Evolutionary conservation across 345 rosid genomes (phyloP), one percentile per base, ranked within the genome.

Genomic region (Citrus inodora): DNA sequence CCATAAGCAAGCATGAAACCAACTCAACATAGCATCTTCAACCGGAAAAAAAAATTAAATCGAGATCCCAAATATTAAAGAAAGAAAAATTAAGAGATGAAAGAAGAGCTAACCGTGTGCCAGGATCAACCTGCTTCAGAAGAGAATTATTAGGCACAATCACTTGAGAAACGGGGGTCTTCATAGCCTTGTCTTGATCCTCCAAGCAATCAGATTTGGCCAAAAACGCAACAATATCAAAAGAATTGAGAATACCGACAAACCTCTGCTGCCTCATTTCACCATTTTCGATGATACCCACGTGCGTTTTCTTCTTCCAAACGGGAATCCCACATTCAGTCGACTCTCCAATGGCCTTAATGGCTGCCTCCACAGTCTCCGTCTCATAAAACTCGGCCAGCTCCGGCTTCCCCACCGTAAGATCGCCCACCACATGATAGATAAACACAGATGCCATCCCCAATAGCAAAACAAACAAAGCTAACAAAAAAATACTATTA

Each of bases 321-420:
- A 96, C 93, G 0, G 98, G 97, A 78, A 96, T 91, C 58, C 99
- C 98, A 46, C 97, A 92, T 82, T 96, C 98, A 0, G 98, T 90
- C 9, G 97, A 91, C 73, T 90, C 97, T 7, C 98, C 92, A 6
- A 96, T 96, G 0, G 98, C 97, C 75, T 84, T 74, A 35, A 94
- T 90, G 6, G 99, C 99, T 4, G 92, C 83, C 82, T 92, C 99
- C 33, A 96, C 87, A 19, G 93, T 94, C 88, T 91, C 98, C 4
- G 93, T 88, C 86, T 96, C 98, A 42, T 69, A 80, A 73, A 96
- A 94, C 82, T 96, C 99, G 21, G 85, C 89, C 83, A 94, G 83
- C 82, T 94, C 99, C 25, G 98, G 99, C 89, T 96, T 96, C 76
- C 98, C 99, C 77, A 96, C 98, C 32, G 98, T 96, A 80, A 96